Percentiles rank a stretch among this genome's conserved stretches.
Conservation (phyloP, 371 early-diverging fungal species). For the Haplosporangium sp. region DNA sequence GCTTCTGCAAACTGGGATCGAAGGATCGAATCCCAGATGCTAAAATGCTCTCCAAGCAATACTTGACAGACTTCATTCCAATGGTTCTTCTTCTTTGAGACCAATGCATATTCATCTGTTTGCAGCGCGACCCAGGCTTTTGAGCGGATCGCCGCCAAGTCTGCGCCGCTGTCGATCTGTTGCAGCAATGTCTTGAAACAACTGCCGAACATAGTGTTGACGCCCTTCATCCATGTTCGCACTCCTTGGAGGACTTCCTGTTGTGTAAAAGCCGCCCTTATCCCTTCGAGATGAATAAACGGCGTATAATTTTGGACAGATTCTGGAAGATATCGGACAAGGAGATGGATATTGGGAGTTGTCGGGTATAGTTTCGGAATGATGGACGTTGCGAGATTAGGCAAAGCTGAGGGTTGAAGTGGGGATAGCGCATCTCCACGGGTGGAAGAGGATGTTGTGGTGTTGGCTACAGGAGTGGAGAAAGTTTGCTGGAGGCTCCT, state of each 20-base stretch:
- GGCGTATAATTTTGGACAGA: slow-evolving; percentile 64
- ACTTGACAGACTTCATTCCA: slow-evolving; percentile 36
- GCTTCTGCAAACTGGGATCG: slow-evolving; percentile 55
- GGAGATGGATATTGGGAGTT: slow-evolving; percentile 66
- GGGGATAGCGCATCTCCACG: slow-evolving; percentile 8
- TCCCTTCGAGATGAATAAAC: slow-evolving; percentile 44
- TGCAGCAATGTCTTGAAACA: slow-evolving; percentile 51
- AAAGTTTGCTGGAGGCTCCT: slow-evolving; percentile 42
- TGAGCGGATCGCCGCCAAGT: slow-evolving; percentile 52
- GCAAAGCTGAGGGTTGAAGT: slow-evolving; percentile 19
- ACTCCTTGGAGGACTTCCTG: slow-evolving; percentile 40
- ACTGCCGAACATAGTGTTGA: slow-evolving; percentile 36
- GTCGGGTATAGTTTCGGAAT: slow-evolving; percentile 68
- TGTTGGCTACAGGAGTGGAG: slow-evolving; percentile 11
- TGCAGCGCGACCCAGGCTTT: slow-evolving; percentile 56
- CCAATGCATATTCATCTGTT: slow-evolving; percentile 46
- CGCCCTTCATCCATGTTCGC: slow-evolving; percentile 54
- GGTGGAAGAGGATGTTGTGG: background rate
- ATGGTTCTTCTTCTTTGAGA: slow-evolving; percentile 11
- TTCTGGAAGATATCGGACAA: slow-evolving; percentile 68
- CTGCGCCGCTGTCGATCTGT: slow-evolving; percentile 51
- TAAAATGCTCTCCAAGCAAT: slow-evolving; percentile 44
- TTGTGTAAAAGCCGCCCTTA: slow-evolving; percentile 26
- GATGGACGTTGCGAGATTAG: slow-evolving; percentile 36
- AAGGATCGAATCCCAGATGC: slow-evolving; percentile 58